These are phyloP conservation scores for Gamsiella multidivaricata DNA, from an alignment of 192 early-diverging fungal genomes.

Conservation along the genomic window DNA sequence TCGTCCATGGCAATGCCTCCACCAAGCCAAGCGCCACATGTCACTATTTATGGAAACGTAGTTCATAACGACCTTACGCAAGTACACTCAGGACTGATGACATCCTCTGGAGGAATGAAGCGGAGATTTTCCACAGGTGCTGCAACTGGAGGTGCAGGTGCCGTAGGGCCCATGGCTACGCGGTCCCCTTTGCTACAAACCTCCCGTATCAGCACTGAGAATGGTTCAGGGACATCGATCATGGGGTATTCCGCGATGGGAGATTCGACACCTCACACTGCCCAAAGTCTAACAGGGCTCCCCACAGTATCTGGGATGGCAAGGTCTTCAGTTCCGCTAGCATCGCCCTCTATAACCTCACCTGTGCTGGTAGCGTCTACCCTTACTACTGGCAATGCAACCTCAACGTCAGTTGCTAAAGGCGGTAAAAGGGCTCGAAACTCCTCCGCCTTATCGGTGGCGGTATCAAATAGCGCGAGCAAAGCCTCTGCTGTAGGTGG, in stretches of 20 bases:
- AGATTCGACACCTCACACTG: no score
- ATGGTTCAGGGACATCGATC: no score
- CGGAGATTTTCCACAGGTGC: constrained; percentile 9
- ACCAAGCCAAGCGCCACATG: background rate
- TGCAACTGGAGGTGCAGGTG: constrained; percentile 7
- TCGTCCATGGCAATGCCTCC: background rate
- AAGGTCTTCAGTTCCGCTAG: background rate
- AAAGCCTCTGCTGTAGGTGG: no score
- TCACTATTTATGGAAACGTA: background rate
- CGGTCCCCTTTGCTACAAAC: no score
- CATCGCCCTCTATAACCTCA: background rate
- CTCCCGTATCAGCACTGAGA: no score
- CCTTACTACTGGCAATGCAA: background rate
- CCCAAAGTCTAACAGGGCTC: background rate
- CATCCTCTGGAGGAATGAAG: constrained; percentile 9
- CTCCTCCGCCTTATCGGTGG: background rate
- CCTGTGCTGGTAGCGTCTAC: no score
- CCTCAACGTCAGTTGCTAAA: background rate
- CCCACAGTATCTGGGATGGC: background rate
- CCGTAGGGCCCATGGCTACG: no score
- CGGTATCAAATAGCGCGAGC: no score
- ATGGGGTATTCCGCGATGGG: no score
- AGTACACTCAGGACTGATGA: background rate
- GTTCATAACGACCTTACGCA: background rate
- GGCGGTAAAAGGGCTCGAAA: constrained; percentile 2